Evolutionary conservation across 257 asterid species (phyloP).

Genomic region (Solanum verrucosum): DNA sequence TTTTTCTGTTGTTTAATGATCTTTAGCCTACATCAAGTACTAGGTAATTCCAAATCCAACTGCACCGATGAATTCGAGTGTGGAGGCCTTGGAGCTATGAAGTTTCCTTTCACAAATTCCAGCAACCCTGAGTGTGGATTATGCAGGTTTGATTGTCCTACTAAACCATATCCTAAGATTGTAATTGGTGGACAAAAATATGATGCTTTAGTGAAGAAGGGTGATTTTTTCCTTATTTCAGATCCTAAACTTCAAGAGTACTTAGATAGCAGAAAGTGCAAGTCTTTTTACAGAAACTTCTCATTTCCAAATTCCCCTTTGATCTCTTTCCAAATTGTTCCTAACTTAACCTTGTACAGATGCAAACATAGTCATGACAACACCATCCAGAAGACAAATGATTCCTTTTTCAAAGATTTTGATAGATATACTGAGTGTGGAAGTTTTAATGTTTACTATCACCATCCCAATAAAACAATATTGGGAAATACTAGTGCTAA

Average conservation of each 20-base stretch:
- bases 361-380: not conserved
- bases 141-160: not conserved
- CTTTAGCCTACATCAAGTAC: not conserved
- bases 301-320: not conserved
- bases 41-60: not conserved
- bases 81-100: not conserved
- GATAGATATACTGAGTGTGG: not conserved
- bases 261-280: not conserved
- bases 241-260: not conserved
- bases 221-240: not conserved
- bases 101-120: constrained; percentile 2
- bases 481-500: not conserved
- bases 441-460: not conserved
- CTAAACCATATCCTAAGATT: not conserved
- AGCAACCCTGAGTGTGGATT: not conserved
- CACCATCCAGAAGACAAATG: not conserved
- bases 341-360: not conserved
- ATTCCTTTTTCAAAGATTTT: not conserved
- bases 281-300: not conserved
- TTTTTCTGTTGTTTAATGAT: not conserved
- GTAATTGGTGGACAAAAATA: not conserved
- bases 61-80: not conserved
- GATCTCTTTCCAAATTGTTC: not conserved
- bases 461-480: not conserved
- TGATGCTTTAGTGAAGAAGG: not conserved